Evolutionary conservation across 495 filamentous ascomycete species (phyloP), one percentile per base, ranked within the genome.

Genomic region (Cryomyces minteri): DNA sequence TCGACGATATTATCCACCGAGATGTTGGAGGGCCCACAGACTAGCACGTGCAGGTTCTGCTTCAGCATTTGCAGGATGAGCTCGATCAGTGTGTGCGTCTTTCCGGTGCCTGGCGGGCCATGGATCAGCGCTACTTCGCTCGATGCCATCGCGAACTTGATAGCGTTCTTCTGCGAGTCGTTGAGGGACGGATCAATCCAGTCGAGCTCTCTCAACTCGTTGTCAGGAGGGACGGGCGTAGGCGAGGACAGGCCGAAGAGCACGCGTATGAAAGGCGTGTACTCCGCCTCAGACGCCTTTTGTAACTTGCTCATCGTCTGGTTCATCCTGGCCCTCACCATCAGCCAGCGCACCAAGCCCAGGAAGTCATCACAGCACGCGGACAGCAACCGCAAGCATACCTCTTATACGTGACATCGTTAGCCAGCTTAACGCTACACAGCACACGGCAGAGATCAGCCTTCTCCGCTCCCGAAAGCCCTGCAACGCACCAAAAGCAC

Each of bases 1-100:
- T 96, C 88, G n/a, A 94, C 87, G 48, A 99, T 95, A 55, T 99
- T 99, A 66, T 99, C 90, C 2, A 96, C 90, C 0, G 84, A 88
- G 43, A 99, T 85, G 57, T 99, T 99, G 7, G 84, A 92, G 0
- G 90, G 90, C 0, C 90, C 90, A 57, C 90, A 99, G 14, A 99
- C 88, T 4, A 99, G 72, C 11, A 96, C 64, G 1, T 86, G 74
- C 38, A 74, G 70, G 10, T 79, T 75, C 5, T 71, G 72, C 43
- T 68, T 76, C 31, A 90, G 65, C 51, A 96, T 63, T 53, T 99
- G 90, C 31, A 88, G 69, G 46, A 96, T 92, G 14, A 96, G 67
- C 57, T 99, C 90, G 43, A 99, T 90, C 28, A 99, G 65, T 0
- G 92, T 99, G 60, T 96, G 88, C 0, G 90, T 99, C 54, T 99